Evolutionary conservation across 1,284 basidiomycete species (phyloP).

Genomic region (Leccinum insigne): DNA sequence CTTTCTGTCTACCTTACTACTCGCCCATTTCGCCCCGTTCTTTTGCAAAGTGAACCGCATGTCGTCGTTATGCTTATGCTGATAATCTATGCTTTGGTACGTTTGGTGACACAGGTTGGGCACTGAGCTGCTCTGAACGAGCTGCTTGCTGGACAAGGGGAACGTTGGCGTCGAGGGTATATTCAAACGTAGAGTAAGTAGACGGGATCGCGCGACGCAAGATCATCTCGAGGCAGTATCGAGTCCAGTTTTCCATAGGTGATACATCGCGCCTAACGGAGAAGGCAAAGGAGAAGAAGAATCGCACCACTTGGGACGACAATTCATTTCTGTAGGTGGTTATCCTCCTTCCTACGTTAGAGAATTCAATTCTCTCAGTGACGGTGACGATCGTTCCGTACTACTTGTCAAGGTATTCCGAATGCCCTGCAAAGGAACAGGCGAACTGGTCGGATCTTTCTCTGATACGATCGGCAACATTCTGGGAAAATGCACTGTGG

Average conservation of each 20-base stretch:
- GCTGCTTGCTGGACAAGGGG: neutral
- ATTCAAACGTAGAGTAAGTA: neutral
- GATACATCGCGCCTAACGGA: neutral
- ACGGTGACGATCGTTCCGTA: no score
- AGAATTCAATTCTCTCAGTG: neutral
- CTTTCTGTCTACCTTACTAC: conserved; percentile 43
- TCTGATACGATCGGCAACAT: no score
- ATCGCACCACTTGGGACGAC: neutral
- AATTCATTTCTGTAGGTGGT: neutral
- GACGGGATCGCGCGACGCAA: neutral
- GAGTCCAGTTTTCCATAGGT: neutral
- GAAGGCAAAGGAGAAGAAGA: neutral
- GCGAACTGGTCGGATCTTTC: no score
- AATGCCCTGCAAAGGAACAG: no score
- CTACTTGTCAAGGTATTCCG: no score
- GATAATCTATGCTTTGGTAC: conserved; percentile 30
- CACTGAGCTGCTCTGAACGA: conserved; percentile 33
- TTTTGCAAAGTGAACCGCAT: conserved; percentile 28
- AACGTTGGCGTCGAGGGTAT: neutral
- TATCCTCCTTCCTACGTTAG: neutral
- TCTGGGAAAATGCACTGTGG: no score
- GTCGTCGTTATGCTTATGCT: conserved; percentile 28
- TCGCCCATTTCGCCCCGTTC: conserved; percentile 22
- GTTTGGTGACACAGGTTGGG: conserved; percentile 31
- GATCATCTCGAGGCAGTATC: neutral